A percentile compares a stretch with the other conserved stretches of the same genome.
phyloP scores from a whole-genome alignment of 305 asterid species.

The Fraxinus ornus region DNA sequence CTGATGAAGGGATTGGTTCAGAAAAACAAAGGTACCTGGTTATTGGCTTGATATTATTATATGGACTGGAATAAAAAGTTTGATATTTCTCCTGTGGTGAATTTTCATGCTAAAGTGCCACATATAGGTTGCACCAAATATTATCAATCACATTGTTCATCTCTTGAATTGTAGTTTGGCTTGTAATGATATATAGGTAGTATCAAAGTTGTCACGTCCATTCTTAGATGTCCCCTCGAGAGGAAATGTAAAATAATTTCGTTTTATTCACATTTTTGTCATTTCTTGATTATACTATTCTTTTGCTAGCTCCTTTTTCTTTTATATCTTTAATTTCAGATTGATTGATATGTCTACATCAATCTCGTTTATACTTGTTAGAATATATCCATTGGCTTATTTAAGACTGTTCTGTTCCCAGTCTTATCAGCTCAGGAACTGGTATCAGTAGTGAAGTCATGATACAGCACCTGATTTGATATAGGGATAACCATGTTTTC shows the following conservation, averaged over 20 bases:
- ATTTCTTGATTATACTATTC: background rate
- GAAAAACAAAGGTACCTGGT: slow-evolving; percentile 73
- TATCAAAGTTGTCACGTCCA: background rate
- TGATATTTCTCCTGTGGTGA: background rate
- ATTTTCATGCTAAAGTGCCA: background rate
- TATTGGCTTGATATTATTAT: background rate
- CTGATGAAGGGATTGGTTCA: slow-evolving; percentile 41
- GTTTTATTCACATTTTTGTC: background rate
- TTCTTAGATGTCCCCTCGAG: background rate
- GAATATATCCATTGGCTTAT: background rate
- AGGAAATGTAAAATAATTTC: background rate
- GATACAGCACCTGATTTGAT: background rate
- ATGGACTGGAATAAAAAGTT: background rate
- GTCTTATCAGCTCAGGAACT: background rate
- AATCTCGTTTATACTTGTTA: background rate
- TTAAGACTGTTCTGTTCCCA: background rate
- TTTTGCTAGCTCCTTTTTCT: background rate
- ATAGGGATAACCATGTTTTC: background rate
- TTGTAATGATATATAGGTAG: background rate
- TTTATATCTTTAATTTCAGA: background rate
- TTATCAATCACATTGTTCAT: background rate
- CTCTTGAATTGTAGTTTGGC: background rate
- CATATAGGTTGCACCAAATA: background rate
- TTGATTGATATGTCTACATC: background rate
- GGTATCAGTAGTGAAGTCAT: background rate